Base-by-base conservation (phyloP, 345 rosid genomes). In the Angophora floribunda region DNA sequence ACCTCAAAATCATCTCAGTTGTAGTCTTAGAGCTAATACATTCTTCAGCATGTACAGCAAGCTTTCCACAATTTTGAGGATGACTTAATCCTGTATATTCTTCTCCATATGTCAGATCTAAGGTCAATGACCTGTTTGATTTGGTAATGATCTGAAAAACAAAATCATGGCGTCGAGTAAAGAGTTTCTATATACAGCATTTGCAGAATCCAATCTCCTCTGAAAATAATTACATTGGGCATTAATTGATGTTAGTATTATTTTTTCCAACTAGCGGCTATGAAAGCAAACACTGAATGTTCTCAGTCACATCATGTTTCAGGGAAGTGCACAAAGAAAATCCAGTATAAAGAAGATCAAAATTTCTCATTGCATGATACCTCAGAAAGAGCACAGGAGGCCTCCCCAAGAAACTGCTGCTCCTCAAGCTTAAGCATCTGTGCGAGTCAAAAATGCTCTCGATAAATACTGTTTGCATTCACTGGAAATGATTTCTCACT, bases 31-130 rank as follows among this genome's bases (percentile, higher is more conserved):
- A 97, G 92, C 91, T 93, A 91, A 94, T 86, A 87, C 94, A 95
- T 92, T 97, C 99, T 94, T 96, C 99, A 59, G 97, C 97, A 92
- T 93, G 98, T 86, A 96, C 94, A 50, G 91, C 89, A 90, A 97
- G 95, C 90, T 94, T 96, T 36, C 99, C 99, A 89, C 84, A 10
- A 79, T 91, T 88, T 52, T 86, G 93, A 70, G 93, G 87, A 87
- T 49, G 88, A 79, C 91, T 88, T 61, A 94, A 89, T 82, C 93
- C 41, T 87, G 86, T 90, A 86, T 85, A 90, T 89, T 95, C 94
- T 90, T 93, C 97, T 90, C 92, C 93, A 88, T 45, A 91, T 85
- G 90, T 90, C 85, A 97, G 97, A 90, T 92, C 93, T 88, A 95
- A 88, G 90, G 92, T 94, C 89, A 94, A 87, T 22, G 93, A 88